These are phyloP conservation scores for Meyerozyma smithsonii DNA, from an alignment of 1,139 yeast species.

Conservation along the genomic window DNA sequence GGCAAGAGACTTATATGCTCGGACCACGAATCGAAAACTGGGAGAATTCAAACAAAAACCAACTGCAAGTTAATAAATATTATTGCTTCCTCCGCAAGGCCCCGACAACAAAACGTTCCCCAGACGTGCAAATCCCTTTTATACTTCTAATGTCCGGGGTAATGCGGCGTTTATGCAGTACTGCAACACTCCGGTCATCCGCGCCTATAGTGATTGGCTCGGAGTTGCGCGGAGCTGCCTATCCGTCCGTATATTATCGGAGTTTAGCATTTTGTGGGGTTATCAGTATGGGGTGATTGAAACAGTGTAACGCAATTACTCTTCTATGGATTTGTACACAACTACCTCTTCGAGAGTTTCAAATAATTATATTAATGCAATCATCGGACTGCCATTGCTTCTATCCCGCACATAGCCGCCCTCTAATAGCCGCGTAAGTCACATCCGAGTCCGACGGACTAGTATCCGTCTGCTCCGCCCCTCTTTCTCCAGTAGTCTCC, in stretches of 20 bases:
- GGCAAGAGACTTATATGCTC: no score
- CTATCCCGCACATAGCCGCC: no score
- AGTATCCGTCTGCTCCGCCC: constrained; percentile 41
- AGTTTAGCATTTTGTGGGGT: background rate
- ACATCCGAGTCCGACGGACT: no score
- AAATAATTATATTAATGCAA: no score
- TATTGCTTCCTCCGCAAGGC: background rate
- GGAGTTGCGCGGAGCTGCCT: constrained; percentile 1
- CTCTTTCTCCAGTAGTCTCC: constrained; percentile 43
- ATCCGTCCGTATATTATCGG: constrained; percentile 1
- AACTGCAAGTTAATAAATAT: background rate
- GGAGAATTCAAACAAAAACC: no score
- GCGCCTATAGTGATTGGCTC: constrained; percentile 2
- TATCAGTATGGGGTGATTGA: background rate
- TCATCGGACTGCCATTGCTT: no score
- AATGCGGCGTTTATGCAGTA: background rate
- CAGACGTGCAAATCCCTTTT: background rate
- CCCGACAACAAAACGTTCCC: background rate
- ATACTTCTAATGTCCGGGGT: constrained; percentile 2
- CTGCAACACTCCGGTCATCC: constrained; percentile 3
- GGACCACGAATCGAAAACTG: no score
- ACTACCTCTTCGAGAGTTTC: background rate
- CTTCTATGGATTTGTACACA: background rate
- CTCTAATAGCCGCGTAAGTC: no score
- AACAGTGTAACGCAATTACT: background rate